Conservation (phyloP, 2,329 filamentous ascomycete genomes). For the Calonectria multiphialidica region DNA sequence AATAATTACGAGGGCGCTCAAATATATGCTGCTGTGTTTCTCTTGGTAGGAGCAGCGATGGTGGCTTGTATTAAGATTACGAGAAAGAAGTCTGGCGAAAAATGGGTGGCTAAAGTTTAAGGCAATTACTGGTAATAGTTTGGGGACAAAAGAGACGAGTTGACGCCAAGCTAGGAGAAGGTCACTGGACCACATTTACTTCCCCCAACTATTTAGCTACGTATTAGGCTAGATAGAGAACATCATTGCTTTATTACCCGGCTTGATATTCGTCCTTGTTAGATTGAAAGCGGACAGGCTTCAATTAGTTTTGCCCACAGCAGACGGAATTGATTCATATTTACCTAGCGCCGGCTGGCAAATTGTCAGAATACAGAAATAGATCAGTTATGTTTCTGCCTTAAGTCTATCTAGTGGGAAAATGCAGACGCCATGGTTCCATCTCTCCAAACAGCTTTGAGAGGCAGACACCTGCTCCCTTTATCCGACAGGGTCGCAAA, state of each 20-base stretch:
- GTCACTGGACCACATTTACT: too few relatives aligned
- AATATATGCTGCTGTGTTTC: not conserved
- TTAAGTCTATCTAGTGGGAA: not conserved
- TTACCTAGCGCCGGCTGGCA: too few relatives aligned
- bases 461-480: not conserved
- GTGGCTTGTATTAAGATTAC: not conserved
- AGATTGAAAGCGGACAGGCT: too few relatives aligned
- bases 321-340: too few relatives aligned
- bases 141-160: too few relatives aligned
- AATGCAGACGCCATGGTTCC: not conserved
- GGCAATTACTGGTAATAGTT: too few relatives aligned
- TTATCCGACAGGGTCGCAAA: not conserved
- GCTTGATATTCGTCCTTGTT: too few relatives aligned
- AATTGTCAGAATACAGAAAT: not conserved
- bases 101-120: not conserved
- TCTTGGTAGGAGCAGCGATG: not conserved
- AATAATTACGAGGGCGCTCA: constrained; percentile 5
- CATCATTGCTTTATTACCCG: too few relatives aligned
- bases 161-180: too few relatives aligned
- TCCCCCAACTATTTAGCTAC: too few relatives aligned
- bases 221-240: too few relatives aligned
- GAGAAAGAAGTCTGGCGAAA: not conserved
- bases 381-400: not conserved
- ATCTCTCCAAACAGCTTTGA: not conserved
- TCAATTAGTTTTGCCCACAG: too few relatives aligned